Conservation (phyloP, 768 basidiomycete species). For the Phallus indusiatus region DNA sequence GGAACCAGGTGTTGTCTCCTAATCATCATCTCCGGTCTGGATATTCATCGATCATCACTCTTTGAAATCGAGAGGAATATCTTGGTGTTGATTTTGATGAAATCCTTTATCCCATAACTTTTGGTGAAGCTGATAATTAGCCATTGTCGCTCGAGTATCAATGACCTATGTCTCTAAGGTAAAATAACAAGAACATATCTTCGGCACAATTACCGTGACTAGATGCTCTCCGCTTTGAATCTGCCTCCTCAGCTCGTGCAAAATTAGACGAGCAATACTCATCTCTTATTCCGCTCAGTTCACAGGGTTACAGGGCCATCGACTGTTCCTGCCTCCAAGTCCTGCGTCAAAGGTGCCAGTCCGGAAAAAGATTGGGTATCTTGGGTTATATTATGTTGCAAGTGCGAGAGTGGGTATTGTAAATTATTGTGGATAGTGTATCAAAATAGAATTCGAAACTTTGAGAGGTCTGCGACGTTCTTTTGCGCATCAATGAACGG, state of each 20-base stretch:
- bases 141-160: slow-evolving; percentile 94
- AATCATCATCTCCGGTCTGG: too few species aligned
- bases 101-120: slow-evolving; percentile 71
- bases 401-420: slow-evolving; percentile 65
- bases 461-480: slow-evolving; percentile 62
- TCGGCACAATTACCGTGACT: slow-evolving; percentile 58
- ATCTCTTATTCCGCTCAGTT: slow-evolving; percentile 48
- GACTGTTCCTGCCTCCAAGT: slow-evolving; percentile 12
- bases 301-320: slow-evolving; percentile 43
- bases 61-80: too few species aligned
- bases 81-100: slow-evolving; percentile 17
- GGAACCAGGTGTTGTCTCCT: too few species aligned
- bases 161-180: slow-evolving; percentile 52
- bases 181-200: neutral
- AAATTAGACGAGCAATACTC: slow-evolving; percentile 73
- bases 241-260: slow-evolving; percentile 64
- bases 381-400: slow-evolving; percentile 45
- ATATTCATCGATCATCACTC: too few species aligned
- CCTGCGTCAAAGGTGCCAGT: neutral
- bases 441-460: slow-evolving; percentile 74
- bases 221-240: slow-evolving; percentile 89
- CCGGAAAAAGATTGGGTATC: slow-evolving; percentile 60
- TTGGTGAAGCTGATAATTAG: slow-evolving; percentile 75
- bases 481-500: slow-evolving; percentile 74
- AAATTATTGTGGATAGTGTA: slow-evolving; percentile 90